A percentile compares a stretch with the other conserved stretches of the same genome.
phyloP scores from a whole-genome alignment of 1,139 yeast genomes.

The Taphrina confusa region DNA sequence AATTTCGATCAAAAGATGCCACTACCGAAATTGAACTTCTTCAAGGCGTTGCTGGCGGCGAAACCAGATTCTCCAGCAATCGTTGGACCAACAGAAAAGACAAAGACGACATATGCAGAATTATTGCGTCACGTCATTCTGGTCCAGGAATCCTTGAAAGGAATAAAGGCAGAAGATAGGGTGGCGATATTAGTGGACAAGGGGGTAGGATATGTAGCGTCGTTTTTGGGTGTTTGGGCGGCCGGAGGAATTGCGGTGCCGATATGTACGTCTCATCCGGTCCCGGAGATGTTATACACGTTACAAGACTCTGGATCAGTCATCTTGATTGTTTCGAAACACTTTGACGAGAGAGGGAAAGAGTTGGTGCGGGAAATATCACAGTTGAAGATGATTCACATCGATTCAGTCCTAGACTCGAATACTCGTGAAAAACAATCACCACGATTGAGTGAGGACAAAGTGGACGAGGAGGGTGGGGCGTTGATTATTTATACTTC shows the following conservation, averaged over 20 bases:
- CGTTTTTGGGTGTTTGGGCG: slow-evolving; percentile 33
- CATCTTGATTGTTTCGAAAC: slow-evolving; percentile 18
- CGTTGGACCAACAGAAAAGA: not conserved
- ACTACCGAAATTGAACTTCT: slow-evolving; percentile 7
- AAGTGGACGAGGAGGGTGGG: slow-evolving; percentile 11
- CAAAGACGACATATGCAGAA: slow-evolving; percentile 1
- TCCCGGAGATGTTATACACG: slow-evolving; percentile 35
- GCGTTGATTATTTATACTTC: slow-evolving; percentile 47
- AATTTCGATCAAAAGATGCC: slow-evolving; percentile 1
- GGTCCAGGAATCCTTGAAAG: slow-evolving; percentile 2
- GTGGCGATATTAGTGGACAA: slow-evolving; percentile 31
- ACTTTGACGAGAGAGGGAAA: not conserved
- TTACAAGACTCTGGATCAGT: slow-evolving; percentile 19
- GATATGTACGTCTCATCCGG: slow-evolving; percentile 35
- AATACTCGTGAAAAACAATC: not conserved
- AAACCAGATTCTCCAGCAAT: slow-evolving; percentile 4
- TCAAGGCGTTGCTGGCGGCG: slow-evolving; percentile 2
- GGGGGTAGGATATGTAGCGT: slow-evolving; percentile 27
- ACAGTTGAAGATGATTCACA: not conserved
- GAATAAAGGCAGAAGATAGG: slow-evolving; percentile 19
- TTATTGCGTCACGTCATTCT: slow-evolving; percentile 1
- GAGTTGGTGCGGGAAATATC: slow-evolving; percentile 1
- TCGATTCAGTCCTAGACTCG: not conserved
- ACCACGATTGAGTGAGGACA: not conserved
- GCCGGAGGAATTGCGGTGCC: slow-evolving; percentile 38